Conservation (phyloP, 306 rosid genomes). For the Lupinus albus region DNA sequence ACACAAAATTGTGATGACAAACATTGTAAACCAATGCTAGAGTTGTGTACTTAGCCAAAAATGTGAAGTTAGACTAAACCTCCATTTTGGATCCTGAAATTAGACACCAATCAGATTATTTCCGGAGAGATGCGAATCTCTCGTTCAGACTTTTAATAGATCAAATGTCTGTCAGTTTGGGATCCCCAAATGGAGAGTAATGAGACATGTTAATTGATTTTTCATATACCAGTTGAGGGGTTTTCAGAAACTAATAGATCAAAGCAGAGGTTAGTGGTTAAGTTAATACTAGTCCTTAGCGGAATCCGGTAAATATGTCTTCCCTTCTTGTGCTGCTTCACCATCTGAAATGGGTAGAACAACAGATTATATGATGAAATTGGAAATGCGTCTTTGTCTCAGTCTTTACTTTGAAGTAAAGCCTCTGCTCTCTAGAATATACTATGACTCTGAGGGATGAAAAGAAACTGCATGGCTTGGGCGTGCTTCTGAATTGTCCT, state of each 20-base stretch:
- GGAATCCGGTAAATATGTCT: slow-evolving; percentile 29
- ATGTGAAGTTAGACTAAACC: too few relatives aligned
- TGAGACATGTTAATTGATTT: neutral
- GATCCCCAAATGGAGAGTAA: too few relatives aligned
- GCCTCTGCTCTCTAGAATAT: slow-evolving; percentile 51
- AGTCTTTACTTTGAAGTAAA: slow-evolving; percentile 60
- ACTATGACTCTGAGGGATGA: slow-evolving; percentile 43
- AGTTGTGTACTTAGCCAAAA: slow-evolving; percentile 1
- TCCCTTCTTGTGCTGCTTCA: slow-evolving; percentile 34
- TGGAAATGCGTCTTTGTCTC: slow-evolving; percentile 83
- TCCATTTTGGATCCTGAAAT: too few relatives aligned
- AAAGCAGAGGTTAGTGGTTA: neutral
- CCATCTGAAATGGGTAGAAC: slow-evolving; percentile 65
- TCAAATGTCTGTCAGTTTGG: too few relatives aligned
- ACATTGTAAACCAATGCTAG: slow-evolving; percentile 10
- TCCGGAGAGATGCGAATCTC: neutral
- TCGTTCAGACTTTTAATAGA: too few relatives aligned
- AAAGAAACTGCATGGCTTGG: slow-evolving; percentile 41
- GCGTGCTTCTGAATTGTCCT: slow-evolving; percentile 42
- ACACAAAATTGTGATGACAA: slow-evolving; percentile 24
- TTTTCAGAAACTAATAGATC: neutral
- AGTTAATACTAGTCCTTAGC: slow-evolving; percentile 22
- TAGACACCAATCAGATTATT: neutral
- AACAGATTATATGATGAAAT: slow-evolving; percentile 60
- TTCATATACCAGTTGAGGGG: neutral